These are phyloP conservation scores for Solanum corneliomulleri DNA, from an alignment of 257 asterid genomes.

Conservation along the genomic window DNA sequence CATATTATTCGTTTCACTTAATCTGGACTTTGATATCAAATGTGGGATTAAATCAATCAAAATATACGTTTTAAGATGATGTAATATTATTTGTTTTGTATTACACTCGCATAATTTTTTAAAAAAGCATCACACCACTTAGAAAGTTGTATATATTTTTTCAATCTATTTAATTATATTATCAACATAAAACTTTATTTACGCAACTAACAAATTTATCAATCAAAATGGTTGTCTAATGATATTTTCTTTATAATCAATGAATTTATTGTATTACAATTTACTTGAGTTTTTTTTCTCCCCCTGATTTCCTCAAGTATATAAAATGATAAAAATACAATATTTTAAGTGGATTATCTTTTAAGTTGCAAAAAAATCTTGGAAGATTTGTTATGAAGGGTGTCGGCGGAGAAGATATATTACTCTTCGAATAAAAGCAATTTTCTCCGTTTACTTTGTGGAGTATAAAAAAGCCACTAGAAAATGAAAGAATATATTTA, in stretches of 20 bases:
- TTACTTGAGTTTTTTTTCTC: not conserved
- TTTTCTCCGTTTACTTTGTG: not conserved
- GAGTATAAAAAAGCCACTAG: not conserved
- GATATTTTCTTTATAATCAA: not conserved
- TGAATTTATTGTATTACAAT: not conserved
- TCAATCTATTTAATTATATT: too few species aligned
- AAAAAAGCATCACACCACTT: not conserved
- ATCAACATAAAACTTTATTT: not conserved
- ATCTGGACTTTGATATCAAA: not conserved
- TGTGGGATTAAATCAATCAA: not conserved
- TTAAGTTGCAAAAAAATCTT: not conserved
- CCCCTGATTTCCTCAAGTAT: not conserved
- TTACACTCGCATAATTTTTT: accelerated
- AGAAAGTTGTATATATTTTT: not conserved
- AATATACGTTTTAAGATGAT: not conserved
- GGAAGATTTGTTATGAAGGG: not conserved
- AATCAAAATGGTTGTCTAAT: not conserved
- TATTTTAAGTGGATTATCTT: not conserved
- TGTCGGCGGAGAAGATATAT: not conserved
- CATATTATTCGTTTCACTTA: not conserved
- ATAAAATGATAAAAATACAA: not conserved
- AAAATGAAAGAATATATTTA: not conserved
- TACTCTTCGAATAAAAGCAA: not conserved
- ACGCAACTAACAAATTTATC: not conserved
- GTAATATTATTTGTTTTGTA: not conserved